Base-by-base conservation (phyloP, 2,329 filamentous ascomycete genomes). In the Scedosporium minutisporum region DNA sequence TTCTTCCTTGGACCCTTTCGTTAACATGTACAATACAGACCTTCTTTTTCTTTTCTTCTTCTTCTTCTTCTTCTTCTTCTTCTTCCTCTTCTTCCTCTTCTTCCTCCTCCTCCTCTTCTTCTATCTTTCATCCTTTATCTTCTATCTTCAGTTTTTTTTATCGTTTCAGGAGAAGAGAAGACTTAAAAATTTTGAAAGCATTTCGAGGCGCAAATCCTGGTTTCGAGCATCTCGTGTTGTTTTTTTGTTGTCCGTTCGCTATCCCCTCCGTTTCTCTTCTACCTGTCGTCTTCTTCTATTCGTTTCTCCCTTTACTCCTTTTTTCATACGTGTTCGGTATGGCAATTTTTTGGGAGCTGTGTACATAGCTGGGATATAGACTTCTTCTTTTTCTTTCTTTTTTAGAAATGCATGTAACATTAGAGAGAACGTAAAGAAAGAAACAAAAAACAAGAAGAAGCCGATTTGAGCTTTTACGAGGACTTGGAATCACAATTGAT, bases 181-280 rank as follows among this genome's bases (percentile, higher is more conserved):
- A 57, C 51, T 63, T 29, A 3, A 38, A 12, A 10, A 38, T 41
- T 38, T n/a, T 18, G 57, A 44, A 57, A 29, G 51, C 16, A 33
- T 58, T 27, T 42, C 21, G 48, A 41, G 33, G 48, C 60, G 21
- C 18, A 14, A 9, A 10, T 38, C 33, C 25, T 38, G 4, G 18
- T 16, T 25, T 21, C 18, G 23, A 33, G 29, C 38, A 12, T 42
- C 51, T 27, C 29, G 29, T 16, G n/a, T 51, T 44, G n/a, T n/a
- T 7, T 57, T 60, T 44, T 57, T 61, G 38, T 25, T 51, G 55
- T 60, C 46, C 59, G 4, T 55, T 63, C 33, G 18, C 48, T 61
- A 53, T 4, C 23, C 16, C 44, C 29, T 25, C 6, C 18, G 23
- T 42, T 46, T 21, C 14, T 14, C 25, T 33, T 29, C 55, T 57